Percentiles rank a stretch among this genome's conserved stretches.
Conservation (phyloP, 495 filamentous ascomycete species). For the Hyaloscypha bicolor region DNA sequence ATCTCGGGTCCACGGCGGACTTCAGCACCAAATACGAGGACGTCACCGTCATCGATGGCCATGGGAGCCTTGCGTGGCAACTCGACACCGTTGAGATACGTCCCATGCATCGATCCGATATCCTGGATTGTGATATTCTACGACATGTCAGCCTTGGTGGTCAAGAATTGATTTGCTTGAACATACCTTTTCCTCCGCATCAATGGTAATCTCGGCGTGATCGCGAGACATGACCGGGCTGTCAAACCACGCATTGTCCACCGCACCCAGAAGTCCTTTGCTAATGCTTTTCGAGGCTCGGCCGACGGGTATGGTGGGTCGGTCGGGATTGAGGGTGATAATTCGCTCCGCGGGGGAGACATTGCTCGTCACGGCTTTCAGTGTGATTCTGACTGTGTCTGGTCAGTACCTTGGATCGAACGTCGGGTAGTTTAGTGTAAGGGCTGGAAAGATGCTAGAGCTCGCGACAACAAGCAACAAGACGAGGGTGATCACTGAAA, state of each 20-base stretch:
- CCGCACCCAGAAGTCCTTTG: conserved; percentile 51
- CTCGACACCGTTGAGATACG: conserved; percentile 43
- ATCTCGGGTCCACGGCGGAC: conserved; percentile 42
- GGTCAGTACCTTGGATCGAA: conserved; percentile 20
- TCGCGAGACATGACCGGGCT: conserved; percentile 80
- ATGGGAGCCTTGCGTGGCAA: conserved; percentile 25
- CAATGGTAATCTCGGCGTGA: conserved; percentile 64
- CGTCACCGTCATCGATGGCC: conserved; percentile 42
- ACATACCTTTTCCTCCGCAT: conserved; percentile 47
- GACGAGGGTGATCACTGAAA: not conserved
- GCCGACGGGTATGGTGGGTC: conserved; percentile 48
- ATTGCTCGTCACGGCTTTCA: conserved; percentile 30
- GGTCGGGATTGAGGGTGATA: conserved; percentile 28
- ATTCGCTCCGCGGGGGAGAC: conserved; percentile 25
- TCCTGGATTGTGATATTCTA: conserved; percentile 50
- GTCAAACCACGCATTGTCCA: conserved; percentile 74
- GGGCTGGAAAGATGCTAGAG: not conserved
- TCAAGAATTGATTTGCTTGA: not conserved
- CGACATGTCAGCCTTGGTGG: conserved; percentile 12
- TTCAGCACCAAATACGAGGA: conserved; percentile 48
- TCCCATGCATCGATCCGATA: conserved; percentile 60
- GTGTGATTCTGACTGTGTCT: conserved; percentile 31
- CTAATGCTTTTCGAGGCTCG: conserved; percentile 59
- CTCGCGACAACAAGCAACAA: not conserved
- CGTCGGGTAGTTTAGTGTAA: not conserved